These are phyloP conservation scores for Paracoccidioides lutzii DNA, from an alignment of 2,329 filamentous ascomycete species.

Conservation along the genomic window DNA sequence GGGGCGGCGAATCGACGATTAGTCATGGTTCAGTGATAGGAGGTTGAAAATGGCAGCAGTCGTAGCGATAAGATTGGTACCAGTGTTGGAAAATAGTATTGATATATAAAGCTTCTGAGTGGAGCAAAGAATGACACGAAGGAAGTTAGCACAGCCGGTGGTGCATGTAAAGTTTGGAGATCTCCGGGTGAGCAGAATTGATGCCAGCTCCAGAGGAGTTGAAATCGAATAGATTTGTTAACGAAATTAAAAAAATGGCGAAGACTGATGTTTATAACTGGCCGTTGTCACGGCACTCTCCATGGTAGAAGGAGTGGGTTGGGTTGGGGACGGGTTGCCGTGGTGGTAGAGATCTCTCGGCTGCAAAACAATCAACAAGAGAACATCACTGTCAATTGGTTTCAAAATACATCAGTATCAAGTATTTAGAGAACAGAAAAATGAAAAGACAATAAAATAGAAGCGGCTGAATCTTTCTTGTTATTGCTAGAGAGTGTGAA, in stretches of 20 bases:
- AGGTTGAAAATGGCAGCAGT: background rate
- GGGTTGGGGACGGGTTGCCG: background rate
- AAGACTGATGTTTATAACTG: background rate
- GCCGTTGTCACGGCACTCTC: background rate
- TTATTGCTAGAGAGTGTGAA: background rate
- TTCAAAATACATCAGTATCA: background rate
- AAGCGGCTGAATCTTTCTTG: background rate
- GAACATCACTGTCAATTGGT: background rate
- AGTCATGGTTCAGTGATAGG: background rate
- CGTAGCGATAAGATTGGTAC: background rate
- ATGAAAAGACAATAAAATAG: background rate
- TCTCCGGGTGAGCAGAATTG: background rate
- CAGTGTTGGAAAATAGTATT: background rate
- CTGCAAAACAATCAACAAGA: background rate
- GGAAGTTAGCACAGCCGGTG: background rate
- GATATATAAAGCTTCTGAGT: background rate
- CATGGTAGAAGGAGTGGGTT: background rate
- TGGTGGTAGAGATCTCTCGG: background rate
- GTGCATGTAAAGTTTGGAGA: background rate
- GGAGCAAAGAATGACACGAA: background rate
- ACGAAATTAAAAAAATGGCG: background rate
- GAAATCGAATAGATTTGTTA: background rate
- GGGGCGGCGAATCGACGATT: constrained; percentile 1
- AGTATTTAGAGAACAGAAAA: background rate
- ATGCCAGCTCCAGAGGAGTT: background rate